phyloP scores from a whole-genome alignment of 768 basidiomycete genomes.

The Lactarius deliciosus region DNA sequence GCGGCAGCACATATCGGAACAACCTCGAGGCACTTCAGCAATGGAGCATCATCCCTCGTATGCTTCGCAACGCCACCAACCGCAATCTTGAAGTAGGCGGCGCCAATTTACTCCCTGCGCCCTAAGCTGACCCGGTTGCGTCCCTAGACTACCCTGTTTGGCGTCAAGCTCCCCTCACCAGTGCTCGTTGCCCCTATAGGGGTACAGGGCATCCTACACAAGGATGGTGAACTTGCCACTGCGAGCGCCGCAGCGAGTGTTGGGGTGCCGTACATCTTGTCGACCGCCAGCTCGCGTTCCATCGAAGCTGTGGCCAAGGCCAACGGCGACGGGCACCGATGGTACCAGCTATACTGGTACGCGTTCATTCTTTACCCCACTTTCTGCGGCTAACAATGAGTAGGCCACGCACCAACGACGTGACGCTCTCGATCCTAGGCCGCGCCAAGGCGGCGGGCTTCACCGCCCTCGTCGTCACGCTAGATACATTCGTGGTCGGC shows the following conservation, averaged over 20 bases:
- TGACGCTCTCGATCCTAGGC: constrained; percentile 61
- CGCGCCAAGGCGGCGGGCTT: constrained; percentile 68
- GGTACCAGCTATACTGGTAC: constrained; percentile 84
- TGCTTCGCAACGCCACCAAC: constrained; percentile 61
- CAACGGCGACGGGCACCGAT: constrained; percentile 65
- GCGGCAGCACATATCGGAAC: constrained; percentile 59
- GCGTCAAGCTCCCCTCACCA: constrained; percentile 59
- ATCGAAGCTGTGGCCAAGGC: constrained; percentile 78
- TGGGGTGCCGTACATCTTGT: constrained; percentile 70
- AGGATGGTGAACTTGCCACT: constrained; percentile 60
- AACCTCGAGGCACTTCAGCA: constrained; percentile 64
- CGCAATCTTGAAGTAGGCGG: constrained; percentile 57
- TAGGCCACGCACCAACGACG: constrained; percentile 58
- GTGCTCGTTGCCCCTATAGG: constrained; percentile 67
- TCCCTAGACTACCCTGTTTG: constrained; percentile 68
- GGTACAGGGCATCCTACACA: constrained; percentile 70
- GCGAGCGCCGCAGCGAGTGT: constrained; percentile 64
- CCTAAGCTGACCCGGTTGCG: not conserved
- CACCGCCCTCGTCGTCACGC: constrained; percentile 71
- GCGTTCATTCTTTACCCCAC: not conserved
- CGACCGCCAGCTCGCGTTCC: constrained; percentile 67
- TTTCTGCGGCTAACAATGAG: not conserved
- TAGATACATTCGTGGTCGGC: constrained; percentile 71
- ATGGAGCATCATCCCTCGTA: constrained; percentile 75
- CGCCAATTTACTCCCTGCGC: not conserved